Base-by-base conservation (phyloP, 2,329 filamentous ascomycete species). In the Tolypocladium inflatum region DNA sequence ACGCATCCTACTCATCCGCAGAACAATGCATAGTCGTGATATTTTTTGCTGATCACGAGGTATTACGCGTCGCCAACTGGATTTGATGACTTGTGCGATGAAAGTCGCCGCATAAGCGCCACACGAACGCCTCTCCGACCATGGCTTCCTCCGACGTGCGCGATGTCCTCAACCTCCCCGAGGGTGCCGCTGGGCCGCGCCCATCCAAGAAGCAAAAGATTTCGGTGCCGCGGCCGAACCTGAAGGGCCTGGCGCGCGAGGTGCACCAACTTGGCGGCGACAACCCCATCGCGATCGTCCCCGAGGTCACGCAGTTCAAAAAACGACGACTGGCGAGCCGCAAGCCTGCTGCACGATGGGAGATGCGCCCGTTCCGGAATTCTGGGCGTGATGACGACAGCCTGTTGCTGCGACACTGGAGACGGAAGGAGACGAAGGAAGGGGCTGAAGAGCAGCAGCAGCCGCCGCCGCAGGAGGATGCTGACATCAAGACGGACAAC, bases 141-240 rank as follows among this genome's bases (percentile, higher is more conserved):
- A 90, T 90, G 86, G 80, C 87, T 61, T 87, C 87, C 62, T 83
- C 86, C 71, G 91, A 96, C 79, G 84, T 95, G 65, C 90, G 89
- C 76, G 91, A 96, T 72, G 90, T 96, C 70, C 85, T 96, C 68
- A 90, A 92, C 72, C 79, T 96, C 70, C 87, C 87, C 55, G 86
- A 85, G 38, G 74, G 77, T 60, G 66, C 74, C 55, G 67, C 76
- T 55, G 76, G 74, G 55, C 68, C 78, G 57, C 76, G 87, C 62
- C 84, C 86, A 45, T 75, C 82, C 50, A 95, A 94, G 76, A 92
- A 93, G 70, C 85, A 87, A 66, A 91, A 89, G 70, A 77, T 83
- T 8, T 77, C 80, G 19, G 82, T 80, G 53, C 82, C 86, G 63
- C 77, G 78, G 56, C 79, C 78, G 45, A 85, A 81, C 62, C 69